Evolutionary conservation across 2,329 filamentous ascomycete genomes (phyloP).

Genomic region (Aspergillus ibericus): DNA sequence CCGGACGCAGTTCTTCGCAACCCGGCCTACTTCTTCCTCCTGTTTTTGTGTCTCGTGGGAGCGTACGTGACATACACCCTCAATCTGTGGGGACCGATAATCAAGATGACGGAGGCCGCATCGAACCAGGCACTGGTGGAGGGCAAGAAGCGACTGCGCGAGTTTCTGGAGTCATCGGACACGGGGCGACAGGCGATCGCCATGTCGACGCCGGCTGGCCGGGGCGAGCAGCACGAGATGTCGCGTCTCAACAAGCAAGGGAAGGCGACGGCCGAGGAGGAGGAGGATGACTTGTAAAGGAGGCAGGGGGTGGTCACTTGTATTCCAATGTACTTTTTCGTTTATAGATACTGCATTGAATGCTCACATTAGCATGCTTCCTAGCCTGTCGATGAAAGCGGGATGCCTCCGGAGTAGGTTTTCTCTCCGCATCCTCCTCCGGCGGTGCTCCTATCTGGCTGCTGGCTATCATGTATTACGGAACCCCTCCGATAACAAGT

Average conservation of each 20-base stretch:
- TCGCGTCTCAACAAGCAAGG: slow-evolving; percentile 35
- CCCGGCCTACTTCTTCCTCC: slow-evolving; percentile 85
- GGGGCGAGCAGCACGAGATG: slow-evolving; percentile 61
- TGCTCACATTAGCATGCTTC: neutral
- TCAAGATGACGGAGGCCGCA: slow-evolving; percentile 91
- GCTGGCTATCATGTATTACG: neutral
- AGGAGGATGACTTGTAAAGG: slow-evolving; percentile 35
- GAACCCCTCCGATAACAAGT: too few relatives aligned
- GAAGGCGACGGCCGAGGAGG: slow-evolving; percentile 26
- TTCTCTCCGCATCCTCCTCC: neutral
- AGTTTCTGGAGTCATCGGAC: slow-evolving; percentile 86
- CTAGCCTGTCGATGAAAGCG: too few relatives aligned
- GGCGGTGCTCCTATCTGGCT: neutral
- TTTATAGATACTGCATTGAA: slow-evolving; percentile 1
- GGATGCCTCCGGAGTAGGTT: too few relatives aligned
- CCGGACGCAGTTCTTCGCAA: slow-evolving; percentile 77
- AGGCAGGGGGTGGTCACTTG: slow-evolving; percentile 9
- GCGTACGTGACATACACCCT: slow-evolving; percentile 90
- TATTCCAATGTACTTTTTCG: slow-evolving; percentile 6
- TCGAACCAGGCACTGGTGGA: slow-evolving; percentile 83
- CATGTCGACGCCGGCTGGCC: slow-evolving; percentile 58
- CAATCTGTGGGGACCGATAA: slow-evolving; percentile 92
- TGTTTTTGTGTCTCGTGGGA: slow-evolving; percentile 72
- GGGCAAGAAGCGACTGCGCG: slow-evolving; percentile 84
- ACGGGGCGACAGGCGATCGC: slow-evolving; percentile 79